phyloP scores from a whole-genome alignment of 1,284 basidiomycete genomes.

The Sanguinoderma infundibulare region DNA sequence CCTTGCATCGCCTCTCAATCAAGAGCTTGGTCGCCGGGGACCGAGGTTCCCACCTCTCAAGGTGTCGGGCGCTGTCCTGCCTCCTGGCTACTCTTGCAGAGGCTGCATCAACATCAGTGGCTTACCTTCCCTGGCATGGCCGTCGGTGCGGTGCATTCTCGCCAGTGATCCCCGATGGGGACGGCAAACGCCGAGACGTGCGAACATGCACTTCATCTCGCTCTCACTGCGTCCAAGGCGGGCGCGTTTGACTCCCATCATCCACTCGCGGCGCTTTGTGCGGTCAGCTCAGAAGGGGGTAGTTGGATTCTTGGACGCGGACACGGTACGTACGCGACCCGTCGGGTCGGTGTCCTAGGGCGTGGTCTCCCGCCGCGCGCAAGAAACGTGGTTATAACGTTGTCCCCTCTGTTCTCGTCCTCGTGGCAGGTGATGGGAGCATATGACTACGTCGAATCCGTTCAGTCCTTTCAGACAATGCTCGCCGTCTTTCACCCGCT shows the following conservation, averaged over 20 bases:
- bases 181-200: neutral
- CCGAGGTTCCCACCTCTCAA: neutral
- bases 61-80: neutral
- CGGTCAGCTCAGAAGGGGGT: neutral
- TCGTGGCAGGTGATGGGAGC: neutral
- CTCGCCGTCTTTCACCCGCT: neutral
- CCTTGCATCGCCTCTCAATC: constrained; percentile 8
- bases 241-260: neutral
- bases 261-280: too few species aligned
- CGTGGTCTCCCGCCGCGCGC: neutral
- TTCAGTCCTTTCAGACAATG: neutral
- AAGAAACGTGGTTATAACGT: neutral
- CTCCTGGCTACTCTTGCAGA: too few species aligned
- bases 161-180: neutral
- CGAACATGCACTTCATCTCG: neutral
- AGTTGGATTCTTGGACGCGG: neutral
- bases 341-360: neutral
- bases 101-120: too few species aligned
- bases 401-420: neutral
- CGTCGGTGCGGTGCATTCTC: neutral
- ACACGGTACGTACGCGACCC: neutral
- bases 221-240: neutral
- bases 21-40: constrained; percentile 1
- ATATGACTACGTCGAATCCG: neutral
- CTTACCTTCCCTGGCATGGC: neutral